Conservation (phyloP, 2,329 filamentous ascomycete genomes). For the Decorospora gaudefroyi region DNA sequence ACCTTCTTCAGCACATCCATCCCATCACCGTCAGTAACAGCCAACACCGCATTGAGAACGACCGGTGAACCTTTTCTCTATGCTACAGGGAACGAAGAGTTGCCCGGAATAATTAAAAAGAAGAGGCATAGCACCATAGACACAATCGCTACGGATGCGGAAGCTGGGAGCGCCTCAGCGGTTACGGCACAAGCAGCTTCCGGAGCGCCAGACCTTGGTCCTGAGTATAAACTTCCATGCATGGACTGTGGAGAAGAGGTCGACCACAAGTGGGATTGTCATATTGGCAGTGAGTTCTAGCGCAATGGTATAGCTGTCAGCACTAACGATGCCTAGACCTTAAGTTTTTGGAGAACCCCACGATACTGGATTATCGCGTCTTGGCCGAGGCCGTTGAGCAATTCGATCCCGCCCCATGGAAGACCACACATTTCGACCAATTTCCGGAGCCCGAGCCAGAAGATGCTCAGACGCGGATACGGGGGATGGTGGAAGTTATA, state of each 20-base stretch:
- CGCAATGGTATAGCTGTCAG: background rate
- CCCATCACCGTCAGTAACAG: background rate
- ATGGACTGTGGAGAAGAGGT: conserved; percentile 31
- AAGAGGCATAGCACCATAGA: background rate
- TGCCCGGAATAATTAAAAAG: background rate
- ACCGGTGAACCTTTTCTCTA: background rate
- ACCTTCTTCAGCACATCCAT: background rate
- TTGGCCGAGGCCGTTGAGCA: conserved; percentile 19
- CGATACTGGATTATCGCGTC: conserved; percentile 13
- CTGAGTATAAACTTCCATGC: conserved; percentile 20
- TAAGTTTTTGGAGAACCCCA: conserved; percentile 13
- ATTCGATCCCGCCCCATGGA: conserved; percentile 37
- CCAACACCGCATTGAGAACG: too few species aligned
- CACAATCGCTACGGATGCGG: fast-evolving
- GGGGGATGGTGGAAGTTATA: conserved; percentile 23
- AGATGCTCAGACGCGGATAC: conserved; percentile 5
- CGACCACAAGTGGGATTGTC: conserved; percentile 21
- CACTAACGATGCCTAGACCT: conserved; percentile 14
- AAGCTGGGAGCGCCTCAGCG: background rate
- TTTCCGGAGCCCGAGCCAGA: conserved; percentile 12
- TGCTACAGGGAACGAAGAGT: background rate
- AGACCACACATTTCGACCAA: conserved; percentile 23
- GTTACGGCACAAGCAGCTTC: background rate
- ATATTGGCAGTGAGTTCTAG: conserved; percentile 28
- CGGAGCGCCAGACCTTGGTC: too few species aligned